Percentiles rank a stretch among this genome's conserved stretches.
phyloP scores from a whole-genome alignment of 2,329 filamentous ascomycete genomes.

The Cryphonectria naterciae region DNA sequence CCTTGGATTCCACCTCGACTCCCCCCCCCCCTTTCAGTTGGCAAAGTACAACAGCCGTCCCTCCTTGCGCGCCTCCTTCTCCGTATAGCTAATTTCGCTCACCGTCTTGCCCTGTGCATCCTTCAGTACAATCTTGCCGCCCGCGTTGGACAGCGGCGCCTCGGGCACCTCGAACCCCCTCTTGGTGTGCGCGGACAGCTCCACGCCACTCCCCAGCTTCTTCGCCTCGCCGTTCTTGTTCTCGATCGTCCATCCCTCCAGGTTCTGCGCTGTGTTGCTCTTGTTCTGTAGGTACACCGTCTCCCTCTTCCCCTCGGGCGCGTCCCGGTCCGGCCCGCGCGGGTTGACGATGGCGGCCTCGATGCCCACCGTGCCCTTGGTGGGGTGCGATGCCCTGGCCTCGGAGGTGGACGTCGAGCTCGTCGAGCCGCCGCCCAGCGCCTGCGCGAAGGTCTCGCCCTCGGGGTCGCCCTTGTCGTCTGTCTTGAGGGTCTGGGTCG shows the following conservation, averaged over 20 bases:
- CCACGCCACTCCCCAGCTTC: slow-evolving; percentile 17
- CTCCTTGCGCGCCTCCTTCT: slow-evolving; percentile 31
- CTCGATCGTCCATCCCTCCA: slow-evolving; percentile 31
- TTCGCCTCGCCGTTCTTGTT: slow-evolving; percentile 27
- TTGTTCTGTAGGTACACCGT: slow-evolving; percentile 31
- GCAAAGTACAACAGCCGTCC: slow-evolving; percentile 30
- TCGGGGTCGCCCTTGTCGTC: slow-evolving; percentile 35
- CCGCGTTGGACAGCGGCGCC: slow-evolving; percentile 30
- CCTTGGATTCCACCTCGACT: no score
- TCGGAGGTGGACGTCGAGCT: slow-evolving; percentile 8
- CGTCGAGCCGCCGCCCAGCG: slow-evolving; percentile 23
- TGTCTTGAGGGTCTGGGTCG: slow-evolving; percentile 41
- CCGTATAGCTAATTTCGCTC: slow-evolving; percentile 30
- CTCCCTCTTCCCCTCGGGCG: slow-evolving; percentile 27
- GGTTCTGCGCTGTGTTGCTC: slow-evolving; percentile 14
- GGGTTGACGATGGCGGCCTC: slow-evolving; percentile 33
- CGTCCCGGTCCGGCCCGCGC: slow-evolving; percentile 28
- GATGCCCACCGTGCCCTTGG: slow-evolving; percentile 28
- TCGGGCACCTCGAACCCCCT: slow-evolving; percentile 20
- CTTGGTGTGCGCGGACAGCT: slow-evolving; percentile 16
- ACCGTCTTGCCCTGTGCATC: slow-evolving; percentile 28
- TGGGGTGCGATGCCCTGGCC: background rate
- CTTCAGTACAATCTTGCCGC: slow-evolving; percentile 30
- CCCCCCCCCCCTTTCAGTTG: background rate
- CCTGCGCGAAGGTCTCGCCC: slow-evolving; percentile 31